Conservation (phyloP, 1,284 basidiomycete genomes). For the Puccinia brachypodii region DNA sequence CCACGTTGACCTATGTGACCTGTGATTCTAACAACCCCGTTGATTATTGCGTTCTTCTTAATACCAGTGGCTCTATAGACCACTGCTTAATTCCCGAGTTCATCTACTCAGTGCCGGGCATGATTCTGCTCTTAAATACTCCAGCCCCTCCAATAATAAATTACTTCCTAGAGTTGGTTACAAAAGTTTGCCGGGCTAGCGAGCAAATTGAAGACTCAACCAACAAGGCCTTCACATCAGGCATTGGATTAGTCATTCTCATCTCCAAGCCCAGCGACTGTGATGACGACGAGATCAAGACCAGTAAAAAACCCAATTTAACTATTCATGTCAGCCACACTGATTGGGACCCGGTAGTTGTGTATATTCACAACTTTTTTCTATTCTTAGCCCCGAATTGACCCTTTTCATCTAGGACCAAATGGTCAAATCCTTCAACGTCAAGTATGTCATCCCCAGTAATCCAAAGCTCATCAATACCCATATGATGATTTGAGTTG, state of each 20-base stretch:
- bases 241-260: neutral
- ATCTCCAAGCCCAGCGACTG: no score
- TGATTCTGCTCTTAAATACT: neutral
- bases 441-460: no score
- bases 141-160: neutral
- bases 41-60: neutral
- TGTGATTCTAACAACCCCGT: neutral
- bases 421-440: no score
- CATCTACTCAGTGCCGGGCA: neutral
- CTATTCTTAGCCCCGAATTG: no score
- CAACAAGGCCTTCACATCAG: neutral
- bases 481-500: no score
- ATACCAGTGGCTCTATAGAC: neutral
- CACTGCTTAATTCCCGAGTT: neutral
- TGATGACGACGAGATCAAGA: neutral
- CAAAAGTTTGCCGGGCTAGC: neutral
- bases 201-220: neutral
- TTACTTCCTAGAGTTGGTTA: neutral
- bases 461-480: no score
- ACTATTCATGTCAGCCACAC: neutral
- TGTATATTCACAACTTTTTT: no score
- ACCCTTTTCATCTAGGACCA: no score
- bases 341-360: neutral
- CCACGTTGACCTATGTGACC: neutral
- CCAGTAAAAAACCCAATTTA: neutral